Conservation (phyloP, 257 asterid species). For the Cruciata laevipes region DNA sequence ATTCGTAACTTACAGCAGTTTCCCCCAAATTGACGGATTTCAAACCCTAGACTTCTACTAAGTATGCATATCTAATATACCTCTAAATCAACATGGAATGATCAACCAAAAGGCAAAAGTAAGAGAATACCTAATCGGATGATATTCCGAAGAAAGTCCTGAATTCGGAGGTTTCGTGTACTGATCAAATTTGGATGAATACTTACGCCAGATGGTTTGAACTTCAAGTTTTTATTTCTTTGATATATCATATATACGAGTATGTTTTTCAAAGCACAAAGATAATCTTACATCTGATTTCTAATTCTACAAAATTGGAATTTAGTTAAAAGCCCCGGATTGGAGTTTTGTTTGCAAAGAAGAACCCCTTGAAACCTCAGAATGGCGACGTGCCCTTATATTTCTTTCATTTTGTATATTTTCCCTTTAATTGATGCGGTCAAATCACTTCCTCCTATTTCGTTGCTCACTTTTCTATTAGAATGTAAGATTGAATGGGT, state of each 20-base stretch:
- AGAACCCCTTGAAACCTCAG: background rate
- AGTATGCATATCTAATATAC: background rate
- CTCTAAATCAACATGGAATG: background rate
- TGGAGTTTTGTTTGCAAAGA: background rate
- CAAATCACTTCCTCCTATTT: no score
- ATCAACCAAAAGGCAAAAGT: background rate
- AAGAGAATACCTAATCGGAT: background rate
- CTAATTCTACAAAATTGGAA: background rate
- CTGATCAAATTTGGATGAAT: background rate
- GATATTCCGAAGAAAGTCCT: background rate
- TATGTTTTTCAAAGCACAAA: background rate
- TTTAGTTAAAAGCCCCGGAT: background rate
- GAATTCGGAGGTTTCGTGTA: slow-evolving; percentile 4
- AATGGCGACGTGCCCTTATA: background rate
- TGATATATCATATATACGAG: background rate
- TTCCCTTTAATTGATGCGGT: no score
- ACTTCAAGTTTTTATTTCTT: background rate
- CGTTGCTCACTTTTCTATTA: no score
- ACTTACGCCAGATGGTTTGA: background rate
- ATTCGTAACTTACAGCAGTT: background rate
- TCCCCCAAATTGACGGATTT: background rate
- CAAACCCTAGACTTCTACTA: slow-evolving; percentile 5
- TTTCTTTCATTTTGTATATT: background rate
- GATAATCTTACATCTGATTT: background rate
- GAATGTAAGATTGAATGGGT: no score